Evolutionary conservation across 2,329 filamentous ascomycete species (phyloP).

Genomic region (Colletotrichum cordylinicola): DNA sequence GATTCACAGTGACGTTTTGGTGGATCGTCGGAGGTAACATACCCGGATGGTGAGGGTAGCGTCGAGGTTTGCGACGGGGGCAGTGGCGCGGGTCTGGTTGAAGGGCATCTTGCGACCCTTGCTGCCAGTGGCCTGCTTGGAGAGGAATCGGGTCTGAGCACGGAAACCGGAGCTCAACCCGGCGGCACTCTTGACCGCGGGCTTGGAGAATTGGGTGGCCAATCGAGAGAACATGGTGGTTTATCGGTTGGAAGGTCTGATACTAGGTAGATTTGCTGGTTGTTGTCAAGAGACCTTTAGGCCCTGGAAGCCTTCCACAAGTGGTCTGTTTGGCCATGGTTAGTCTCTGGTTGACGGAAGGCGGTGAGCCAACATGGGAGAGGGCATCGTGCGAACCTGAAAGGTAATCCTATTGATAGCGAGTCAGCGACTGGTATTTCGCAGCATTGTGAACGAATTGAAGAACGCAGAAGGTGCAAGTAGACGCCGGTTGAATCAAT

Average conservation of each 20-base stretch:
- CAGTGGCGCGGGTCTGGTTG: constrained; percentile 61
- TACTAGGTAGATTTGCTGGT: background rate
- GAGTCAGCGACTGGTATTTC: constrained; percentile 44
- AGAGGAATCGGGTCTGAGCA: constrained; percentile 42
- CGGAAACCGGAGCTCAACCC: constrained; percentile 35
- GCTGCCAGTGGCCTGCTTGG: constrained; percentile 60
- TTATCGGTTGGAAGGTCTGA: background rate
- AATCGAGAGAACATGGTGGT: constrained; percentile 67
- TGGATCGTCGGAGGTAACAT: constrained; percentile 35
- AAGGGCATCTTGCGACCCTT: constrained; percentile 72
- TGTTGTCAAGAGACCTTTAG: constrained; percentile 39
- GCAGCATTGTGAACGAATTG: background rate
- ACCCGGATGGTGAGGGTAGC: constrained; percentile 96
- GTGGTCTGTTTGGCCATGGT: constrained; percentile 48
- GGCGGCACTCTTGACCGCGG: constrained; percentile 51
- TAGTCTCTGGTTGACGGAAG: constrained; percentile 27
- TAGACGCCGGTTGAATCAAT: background rate
- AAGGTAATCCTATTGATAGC: constrained; percentile 69
- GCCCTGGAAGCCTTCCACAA: constrained; percentile 58
- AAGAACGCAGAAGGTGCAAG: background rate
- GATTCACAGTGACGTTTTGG: background rate
- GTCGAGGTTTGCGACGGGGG: constrained; percentile 73
- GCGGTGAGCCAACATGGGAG: constrained; percentile 47
- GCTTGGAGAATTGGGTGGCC: constrained; percentile 57
- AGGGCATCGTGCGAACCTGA: constrained; percentile 62